These are phyloP conservation scores for Anisodus acutangulus DNA, from an alignment of 257 asterid genomes.

Conservation along the genomic window DNA sequence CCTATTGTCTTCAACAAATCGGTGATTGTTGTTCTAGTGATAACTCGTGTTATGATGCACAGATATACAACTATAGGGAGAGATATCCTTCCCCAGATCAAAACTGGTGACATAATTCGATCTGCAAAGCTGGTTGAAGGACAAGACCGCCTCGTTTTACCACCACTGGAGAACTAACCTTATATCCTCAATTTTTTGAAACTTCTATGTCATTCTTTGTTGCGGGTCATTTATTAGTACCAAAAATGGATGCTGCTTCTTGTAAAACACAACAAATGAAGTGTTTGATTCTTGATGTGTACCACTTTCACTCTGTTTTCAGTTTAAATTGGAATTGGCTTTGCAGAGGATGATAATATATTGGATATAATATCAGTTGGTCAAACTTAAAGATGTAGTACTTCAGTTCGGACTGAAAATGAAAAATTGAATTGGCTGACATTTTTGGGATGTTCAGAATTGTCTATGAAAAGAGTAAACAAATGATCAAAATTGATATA, in stretches of 20 bases:
- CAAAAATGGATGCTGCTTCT: slow-evolving; percentile 12
- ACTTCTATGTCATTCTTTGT: background rate
- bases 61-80: slow-evolving; percentile 72
- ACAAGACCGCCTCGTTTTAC: slow-evolving; percentile 77
- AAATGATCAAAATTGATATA: background rate
- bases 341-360: background rate
- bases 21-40: background rate
- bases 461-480: background rate
- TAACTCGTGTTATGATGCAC: slow-evolving; percentile 30
- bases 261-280: slow-evolving; percentile 16
- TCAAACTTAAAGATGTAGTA: background rate
- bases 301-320: background rate
- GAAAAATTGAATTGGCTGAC: background rate
- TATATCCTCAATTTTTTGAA: background rate
- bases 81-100: slow-evolving; percentile 72
- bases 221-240: background rate
- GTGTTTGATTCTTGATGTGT: background rate
- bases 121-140: slow-evolving; percentile 88
- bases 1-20: background rate
- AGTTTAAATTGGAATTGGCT: background rate
- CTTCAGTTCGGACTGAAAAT: too few relatives aligned
- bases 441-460: background rate
- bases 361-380: background rate
- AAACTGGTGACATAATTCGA: slow-evolving; percentile 79
- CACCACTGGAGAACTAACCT: slow-evolving; percentile 35